These are phyloP conservation scores for Grigorovia humatica DNA, from an alignment of 805 yeast genomes.

Conservation along the genomic window DNA sequence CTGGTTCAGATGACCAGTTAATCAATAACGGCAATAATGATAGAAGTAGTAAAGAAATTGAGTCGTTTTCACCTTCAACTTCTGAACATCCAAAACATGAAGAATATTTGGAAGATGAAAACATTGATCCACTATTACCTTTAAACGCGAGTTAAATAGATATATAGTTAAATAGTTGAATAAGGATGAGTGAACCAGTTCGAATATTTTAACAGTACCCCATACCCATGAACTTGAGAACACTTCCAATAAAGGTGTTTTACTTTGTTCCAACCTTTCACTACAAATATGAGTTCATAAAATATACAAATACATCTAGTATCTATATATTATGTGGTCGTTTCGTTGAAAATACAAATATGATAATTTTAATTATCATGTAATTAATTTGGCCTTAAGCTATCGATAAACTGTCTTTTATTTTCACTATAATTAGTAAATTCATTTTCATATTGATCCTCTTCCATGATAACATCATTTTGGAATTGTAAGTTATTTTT, in stretches of 20 bases:
- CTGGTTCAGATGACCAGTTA: not conserved
- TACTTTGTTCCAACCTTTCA: no score
- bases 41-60: not conserved
- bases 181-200: no score
- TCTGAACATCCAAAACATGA: not conserved
- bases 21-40: not conserved
- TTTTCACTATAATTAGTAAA: slow-evolving; percentile 37
- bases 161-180: not conserved
- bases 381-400: slow-evolving; percentile 31
- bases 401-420: slow-evolving; percentile 33
- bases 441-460: slow-evolving; percentile 37
- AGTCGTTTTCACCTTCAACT: not conserved
- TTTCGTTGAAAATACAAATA: not conserved
- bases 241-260: no score
- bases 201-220: no score
- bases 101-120: not conserved
- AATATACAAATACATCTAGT: no score
- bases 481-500: not conserved
- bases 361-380: not conserved
- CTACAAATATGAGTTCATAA: not conserved
- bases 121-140: slow-evolving; percentile 4
- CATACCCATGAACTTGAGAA: no score
- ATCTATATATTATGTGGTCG: not conserved
- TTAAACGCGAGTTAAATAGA: slow-evolving; percentile 4
- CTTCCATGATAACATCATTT: slow-evolving; percentile 26